Percentiles rank a stretch among this genome's conserved stretches.
phyloP scores from a whole-genome alignment of 768 basidiomycete species.

The Tremella mesenterica region DNA sequence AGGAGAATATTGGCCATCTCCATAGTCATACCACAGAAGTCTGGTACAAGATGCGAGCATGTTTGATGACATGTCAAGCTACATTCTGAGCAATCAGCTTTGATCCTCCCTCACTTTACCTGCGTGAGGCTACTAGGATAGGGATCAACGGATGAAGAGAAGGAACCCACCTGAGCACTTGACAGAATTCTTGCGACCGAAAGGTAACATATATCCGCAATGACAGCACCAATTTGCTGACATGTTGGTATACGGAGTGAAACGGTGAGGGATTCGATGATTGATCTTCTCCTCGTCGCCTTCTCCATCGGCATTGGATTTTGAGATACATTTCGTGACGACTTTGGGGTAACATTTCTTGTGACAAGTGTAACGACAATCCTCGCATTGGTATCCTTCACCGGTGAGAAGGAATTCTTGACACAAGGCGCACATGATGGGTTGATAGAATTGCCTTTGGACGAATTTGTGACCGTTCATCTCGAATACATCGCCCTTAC shows the following conservation, averaged over 20 bases:
- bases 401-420: slow-evolving; percentile 95
- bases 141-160: not conserved
- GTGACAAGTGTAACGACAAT: slow-evolving; percentile 97
- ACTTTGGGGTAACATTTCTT: slow-evolving; percentile 99
- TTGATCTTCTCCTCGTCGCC: slow-evolving; percentile 98
- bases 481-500: slow-evolving; percentile 95
- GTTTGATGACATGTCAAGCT: slow-evolving; percentile 93
- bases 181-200: slow-evolving; percentile 92
- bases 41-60: slow-evolving; percentile 95
- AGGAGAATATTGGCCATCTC: slow-evolving; percentile 92
- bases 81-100: slow-evolving; percentile 54
- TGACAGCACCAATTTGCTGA: slow-evolving; percentile 99
- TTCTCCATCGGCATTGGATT: slow-evolving; percentile 78
- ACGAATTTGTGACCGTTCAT: slow-evolving; percentile 99
- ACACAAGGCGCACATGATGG: slow-evolving; percentile 97
- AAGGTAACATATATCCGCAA: slow-evolving; percentile 94
- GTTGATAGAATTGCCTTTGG: slow-evolving; percentile 93
- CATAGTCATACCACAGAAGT: slow-evolving; percentile 99
- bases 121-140: not conserved
- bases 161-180: slow-evolving; percentile 59
- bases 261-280: slow-evolving; percentile 96
- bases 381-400: slow-evolving; percentile 97
- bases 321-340: slow-evolving; percentile 97
- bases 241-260: slow-evolving; percentile 91
- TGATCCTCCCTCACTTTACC: too few species aligned